Percentiles rank a stretch among this genome's conserved stretches.
phyloP scores from a whole-genome alignment of 2,329 filamentous ascomycete species.

The Scortechinia acanthostroma region DNA sequence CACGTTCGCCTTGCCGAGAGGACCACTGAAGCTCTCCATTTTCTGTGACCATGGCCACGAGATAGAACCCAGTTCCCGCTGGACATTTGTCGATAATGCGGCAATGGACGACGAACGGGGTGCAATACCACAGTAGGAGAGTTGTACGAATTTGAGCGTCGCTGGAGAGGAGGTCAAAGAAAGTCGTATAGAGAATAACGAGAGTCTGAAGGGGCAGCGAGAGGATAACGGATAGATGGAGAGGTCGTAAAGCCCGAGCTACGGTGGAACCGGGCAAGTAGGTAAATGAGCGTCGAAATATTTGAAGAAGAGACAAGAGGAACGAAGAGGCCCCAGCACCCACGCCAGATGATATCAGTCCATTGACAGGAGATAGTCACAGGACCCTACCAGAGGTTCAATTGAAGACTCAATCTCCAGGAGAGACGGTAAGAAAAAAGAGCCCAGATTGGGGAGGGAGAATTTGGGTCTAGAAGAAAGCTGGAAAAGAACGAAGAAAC shows the following conservation, averaged over 20 bases:
- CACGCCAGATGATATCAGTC: neutral
- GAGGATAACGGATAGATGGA: too few relatives aligned
- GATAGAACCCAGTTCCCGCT: neutral
- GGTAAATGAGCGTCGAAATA: too few relatives aligned
- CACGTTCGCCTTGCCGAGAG: neutral
- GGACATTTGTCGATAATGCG: neutral
- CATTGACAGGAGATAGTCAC: neutral
- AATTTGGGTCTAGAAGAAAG: neutral
- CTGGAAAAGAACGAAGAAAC: neutral
- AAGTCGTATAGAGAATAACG: neutral
- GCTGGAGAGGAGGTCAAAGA: neutral
- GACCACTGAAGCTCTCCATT: neutral
- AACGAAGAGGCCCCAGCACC: neutral
- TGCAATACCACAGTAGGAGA: too few relatives aligned
- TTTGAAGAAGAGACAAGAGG: too few relatives aligned
- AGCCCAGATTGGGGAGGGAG: too few relatives aligned
- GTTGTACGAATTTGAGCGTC: too few relatives aligned
- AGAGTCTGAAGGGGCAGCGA: neutral
- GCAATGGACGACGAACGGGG: neutral
- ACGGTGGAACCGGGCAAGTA: too few relatives aligned
- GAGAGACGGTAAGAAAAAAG: constrained; percentile 4
- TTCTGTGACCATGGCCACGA: constrained; percentile 3
- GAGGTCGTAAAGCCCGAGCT: too few relatives aligned
- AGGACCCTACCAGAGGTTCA: neutral
- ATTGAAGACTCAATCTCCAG: neutral